A percentile compares a stretch with the other conserved stretches of the same genome.
Conservation (phyloP, 2,329 filamentous ascomycete genomes). For the Thielaviopsis punctulata region DNA sequence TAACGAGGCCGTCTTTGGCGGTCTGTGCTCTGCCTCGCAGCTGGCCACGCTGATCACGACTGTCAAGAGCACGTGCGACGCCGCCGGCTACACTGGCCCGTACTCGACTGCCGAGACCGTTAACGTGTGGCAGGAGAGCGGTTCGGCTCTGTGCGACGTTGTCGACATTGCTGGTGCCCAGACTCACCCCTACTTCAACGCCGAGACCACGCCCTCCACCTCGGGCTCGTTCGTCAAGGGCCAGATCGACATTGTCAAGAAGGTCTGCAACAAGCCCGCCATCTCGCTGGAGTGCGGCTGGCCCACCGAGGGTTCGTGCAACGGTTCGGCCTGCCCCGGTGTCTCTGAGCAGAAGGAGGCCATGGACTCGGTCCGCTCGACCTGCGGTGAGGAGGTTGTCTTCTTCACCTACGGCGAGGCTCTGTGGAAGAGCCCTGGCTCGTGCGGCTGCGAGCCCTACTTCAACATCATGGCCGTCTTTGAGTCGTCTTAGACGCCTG, state of each 20-base stretch:
- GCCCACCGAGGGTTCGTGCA: constrained; percentile 53
- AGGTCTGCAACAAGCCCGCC: constrained; percentile 56
- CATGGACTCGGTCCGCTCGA: constrained; percentile 50
- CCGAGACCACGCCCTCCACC: constrained; percentile 38
- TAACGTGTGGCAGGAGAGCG: constrained; percentile 52
- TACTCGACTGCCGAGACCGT: constrained; percentile 80
- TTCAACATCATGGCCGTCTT: constrained; percentile 41
- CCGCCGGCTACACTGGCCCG: constrained; percentile 52
- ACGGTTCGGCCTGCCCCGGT: constrained; percentile 57
- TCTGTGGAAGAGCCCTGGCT: constrained; percentile 58
- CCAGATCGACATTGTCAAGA: constrained; percentile 55
- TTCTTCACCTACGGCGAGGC: constrained; percentile 75
- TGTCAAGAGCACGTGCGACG: constrained; percentile 44
- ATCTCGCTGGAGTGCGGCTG: constrained; percentile 86
- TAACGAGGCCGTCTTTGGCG: constrained; percentile 78
- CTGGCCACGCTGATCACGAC: constrained; percentile 55
- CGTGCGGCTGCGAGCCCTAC: constrained; percentile 58
- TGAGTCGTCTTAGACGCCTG: not conserved
- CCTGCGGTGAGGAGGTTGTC: constrained; percentile 49
- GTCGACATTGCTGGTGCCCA: constrained; percentile 73
- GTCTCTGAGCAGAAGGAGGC: constrained; percentile 49
- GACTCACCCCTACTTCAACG: constrained; percentile 91
- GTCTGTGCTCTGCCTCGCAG: constrained; percentile 42
- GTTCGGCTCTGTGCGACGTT: constrained; percentile 45
- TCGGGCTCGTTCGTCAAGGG: constrained; percentile 62